These are phyloP conservation scores for Phytophthora europaea DNA, from an alignment of 352 stramenopile genomes.

Conservation along the genomic window DNA sequence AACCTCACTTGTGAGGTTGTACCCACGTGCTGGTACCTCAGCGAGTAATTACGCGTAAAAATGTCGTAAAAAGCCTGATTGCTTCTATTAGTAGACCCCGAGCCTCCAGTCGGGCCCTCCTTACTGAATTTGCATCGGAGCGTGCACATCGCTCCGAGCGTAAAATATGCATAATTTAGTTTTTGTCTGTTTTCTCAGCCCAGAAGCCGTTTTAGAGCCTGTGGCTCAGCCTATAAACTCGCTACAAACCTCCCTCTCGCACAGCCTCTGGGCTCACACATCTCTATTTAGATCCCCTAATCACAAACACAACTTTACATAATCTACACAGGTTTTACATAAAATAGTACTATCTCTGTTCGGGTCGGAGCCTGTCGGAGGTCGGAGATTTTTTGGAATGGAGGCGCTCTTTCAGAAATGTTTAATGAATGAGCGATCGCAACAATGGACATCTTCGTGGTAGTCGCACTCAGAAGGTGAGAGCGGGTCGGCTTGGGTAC, in stretches of 20 bases:
- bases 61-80: not conserved
- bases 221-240: not conserved
- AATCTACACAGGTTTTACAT: not conserved
- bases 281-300: not conserved
- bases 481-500: too few relatives aligned
- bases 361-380: not conserved
- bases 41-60: not conserved
- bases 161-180: not conserved
- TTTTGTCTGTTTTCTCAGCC: constrained; percentile 8
- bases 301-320: not conserved
- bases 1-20: constrained; percentile 1
- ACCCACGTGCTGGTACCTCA: not conserved
- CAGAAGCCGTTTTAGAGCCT: not conserved
- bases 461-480: too few relatives aligned
- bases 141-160: not conserved
- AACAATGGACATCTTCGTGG: too few relatives aligned
- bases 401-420: too few relatives aligned
- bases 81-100: not conserved
- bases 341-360: not conserved
- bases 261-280: not conserved
- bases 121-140: not conserved
- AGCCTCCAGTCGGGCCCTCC: not conserved
- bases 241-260: not conserved
- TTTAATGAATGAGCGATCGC: too few relatives aligned
- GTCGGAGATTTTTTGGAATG: not conserved